Conservation (phyloP, 345 rosid species). For the Eutrema japonicum region DNA sequence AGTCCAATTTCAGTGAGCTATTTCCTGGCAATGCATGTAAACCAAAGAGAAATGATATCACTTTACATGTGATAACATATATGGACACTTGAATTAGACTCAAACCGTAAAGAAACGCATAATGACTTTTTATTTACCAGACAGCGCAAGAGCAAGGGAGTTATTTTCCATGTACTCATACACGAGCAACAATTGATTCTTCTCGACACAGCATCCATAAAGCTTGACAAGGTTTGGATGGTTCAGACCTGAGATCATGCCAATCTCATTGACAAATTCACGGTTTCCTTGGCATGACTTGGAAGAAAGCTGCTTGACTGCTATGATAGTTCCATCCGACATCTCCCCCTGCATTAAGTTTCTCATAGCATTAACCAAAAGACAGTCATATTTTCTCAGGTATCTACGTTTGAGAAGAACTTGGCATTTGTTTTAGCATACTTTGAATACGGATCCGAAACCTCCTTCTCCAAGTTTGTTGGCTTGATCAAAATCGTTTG, state of each 20-base stretch:
- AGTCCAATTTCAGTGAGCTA: slow-evolving; percentile 43
- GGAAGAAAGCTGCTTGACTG: slow-evolving; percentile 52
- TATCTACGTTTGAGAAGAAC: neutral
- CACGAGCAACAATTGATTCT: too few relatives aligned
- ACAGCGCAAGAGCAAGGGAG: slow-evolving; percentile 43
- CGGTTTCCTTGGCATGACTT: slow-evolving; percentile 52
- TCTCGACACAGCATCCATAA: too few relatives aligned
- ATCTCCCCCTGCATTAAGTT: slow-evolving; percentile 13
- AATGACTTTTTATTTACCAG: neutral
- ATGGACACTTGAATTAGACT: neutral
- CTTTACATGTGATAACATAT: neutral
- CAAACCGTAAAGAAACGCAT: neutral
- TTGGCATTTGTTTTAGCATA: neutral
- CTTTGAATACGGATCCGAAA: slow-evolving; percentile 30
- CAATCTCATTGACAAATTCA: slow-evolving; percentile 51
- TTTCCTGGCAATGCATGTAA: slow-evolving; percentile 15
- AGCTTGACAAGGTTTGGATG: too few relatives aligned
- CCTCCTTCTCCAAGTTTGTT: too few relatives aligned
- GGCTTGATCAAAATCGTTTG: too few relatives aligned
- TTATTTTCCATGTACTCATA: slow-evolving; percentile 33
- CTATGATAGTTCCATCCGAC: slow-evolving; percentile 40
- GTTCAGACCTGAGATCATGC: neutral
- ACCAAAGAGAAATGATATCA: neutral
- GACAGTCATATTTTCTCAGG: neutral
- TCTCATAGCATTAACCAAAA: neutral